Conservation (phyloP, 495 filamentous ascomycete species). For the Podospora pseudoanserina region DNA sequence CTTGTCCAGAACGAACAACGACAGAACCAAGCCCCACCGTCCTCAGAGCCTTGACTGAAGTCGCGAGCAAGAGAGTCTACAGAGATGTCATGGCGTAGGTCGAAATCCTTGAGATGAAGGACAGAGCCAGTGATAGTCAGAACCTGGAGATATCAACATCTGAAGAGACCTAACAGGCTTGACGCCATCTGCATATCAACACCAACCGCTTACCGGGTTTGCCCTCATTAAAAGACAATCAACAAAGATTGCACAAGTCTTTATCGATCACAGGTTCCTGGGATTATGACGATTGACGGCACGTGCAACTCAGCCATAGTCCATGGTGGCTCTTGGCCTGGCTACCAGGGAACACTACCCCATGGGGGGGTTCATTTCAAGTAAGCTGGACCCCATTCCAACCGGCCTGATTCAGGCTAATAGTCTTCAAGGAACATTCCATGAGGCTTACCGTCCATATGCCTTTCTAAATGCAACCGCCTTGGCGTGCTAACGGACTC, state of each 20-base stretch:
- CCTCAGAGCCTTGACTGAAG: too few species aligned
- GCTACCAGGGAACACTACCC: background rate
- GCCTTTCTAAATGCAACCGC: background rate
- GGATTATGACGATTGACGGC: background rate
- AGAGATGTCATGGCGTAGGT: too few species aligned
- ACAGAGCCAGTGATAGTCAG: too few species aligned
- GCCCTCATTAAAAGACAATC: background rate
- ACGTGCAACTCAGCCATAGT: background rate
- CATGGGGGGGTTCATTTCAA: background rate
- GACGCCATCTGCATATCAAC: background rate
- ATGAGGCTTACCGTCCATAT: background rate
- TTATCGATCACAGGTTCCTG: background rate
- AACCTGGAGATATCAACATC: too few species aligned
- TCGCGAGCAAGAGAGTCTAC: too few species aligned
- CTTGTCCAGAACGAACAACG: background rate
- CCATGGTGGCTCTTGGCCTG: background rate
- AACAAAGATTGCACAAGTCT: background rate
- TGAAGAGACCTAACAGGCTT: too few species aligned
- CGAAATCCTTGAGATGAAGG: too few species aligned
- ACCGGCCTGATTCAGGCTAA: conserved; percentile 5
- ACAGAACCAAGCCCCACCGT: background rate
- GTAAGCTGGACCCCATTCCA: background rate
- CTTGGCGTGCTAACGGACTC: background rate
- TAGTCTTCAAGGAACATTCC: background rate
- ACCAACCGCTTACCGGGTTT: background rate